Base-by-base conservation (phyloP, 176 grass and related monocot species). In the Carex myosuroides region DNA sequence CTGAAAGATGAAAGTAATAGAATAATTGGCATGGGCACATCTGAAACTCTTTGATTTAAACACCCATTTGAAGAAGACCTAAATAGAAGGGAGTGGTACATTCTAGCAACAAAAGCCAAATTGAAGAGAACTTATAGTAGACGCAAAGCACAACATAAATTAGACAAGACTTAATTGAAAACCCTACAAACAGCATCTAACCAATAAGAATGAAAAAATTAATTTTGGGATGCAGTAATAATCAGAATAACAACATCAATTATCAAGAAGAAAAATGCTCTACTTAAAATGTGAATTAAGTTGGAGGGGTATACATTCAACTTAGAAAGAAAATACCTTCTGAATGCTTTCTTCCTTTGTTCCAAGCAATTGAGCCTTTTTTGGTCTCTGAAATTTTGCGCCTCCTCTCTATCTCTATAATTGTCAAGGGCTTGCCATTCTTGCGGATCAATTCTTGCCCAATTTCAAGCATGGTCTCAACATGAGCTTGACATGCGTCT, bases 351-450 rank as follows among this genome's bases (percentile, higher is more conserved):
- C 22, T 83, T 13, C 80, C 80, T 65, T 50, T 48, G 60, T 67
- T 83, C 95, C 95, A 98, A 69, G 95, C 88, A 85, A 84, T 60
- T 35, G 84, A 88, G 18, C 95, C 91, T 88, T 88, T 94, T 77
- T 98, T 98, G 58, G 89, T 88, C 46, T 76, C 86, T 64, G 92
- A 88, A 88, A 98, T 98, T 87, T 93, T 98, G 46, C 59, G 69
- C n/a, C 92, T 91, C 79, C 95, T 94, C 64, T 91, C 86, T 0
- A 93, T 90, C 64, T 98, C 95, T 73, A 89, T 93, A 20, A 88
- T 3, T 1, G 86, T 70, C 10, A 88, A 59, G 83, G 54, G 78
- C 14, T 22, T 16, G 37, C 39, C 60, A 65, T 50, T 53, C 22
- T 83, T 65, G 33, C 11, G 7, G 60, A 12, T 52, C 20, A 22